Conservation (phyloP, 257 asterid species). For the Jasminum sambac region DNA sequence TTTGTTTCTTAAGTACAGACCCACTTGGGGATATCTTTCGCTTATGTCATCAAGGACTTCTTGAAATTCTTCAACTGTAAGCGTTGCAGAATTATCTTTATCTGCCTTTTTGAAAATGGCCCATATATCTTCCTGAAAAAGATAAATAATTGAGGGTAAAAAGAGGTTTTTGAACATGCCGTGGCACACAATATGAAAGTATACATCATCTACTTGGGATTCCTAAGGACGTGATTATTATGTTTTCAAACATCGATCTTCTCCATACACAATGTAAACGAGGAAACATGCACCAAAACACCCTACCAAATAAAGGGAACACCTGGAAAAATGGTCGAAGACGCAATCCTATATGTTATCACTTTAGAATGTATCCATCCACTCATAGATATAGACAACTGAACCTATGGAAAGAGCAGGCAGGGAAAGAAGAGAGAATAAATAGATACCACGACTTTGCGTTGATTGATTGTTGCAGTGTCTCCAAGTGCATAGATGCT, state of each 20-base stretch:
- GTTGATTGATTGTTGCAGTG: constrained; percentile 93
- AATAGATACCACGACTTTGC: constrained; percentile 73
- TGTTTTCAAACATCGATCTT: not conserved
- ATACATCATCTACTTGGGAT: not conserved
- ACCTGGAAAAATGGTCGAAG: not conserved
- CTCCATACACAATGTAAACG: not conserved
- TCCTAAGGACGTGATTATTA: not conserved
- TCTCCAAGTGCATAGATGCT: constrained; percentile 84
- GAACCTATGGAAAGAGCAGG: not conserved
- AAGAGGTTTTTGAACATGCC: constrained; percentile 4
- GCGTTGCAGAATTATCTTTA: constrained; percentile 85
- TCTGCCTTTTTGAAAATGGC: constrained; percentile 88
- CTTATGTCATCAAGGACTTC: constrained; percentile 80
- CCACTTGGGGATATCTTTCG: constrained; percentile 90
- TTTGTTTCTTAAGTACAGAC: constrained; percentile 64
- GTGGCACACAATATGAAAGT: constrained; percentile 12
- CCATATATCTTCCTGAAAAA: constrained; percentile 72
- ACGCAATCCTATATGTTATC: constrained; percentile 1
- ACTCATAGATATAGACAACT: not conserved
- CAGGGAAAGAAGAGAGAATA: constrained; percentile 10
- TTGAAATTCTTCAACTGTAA: constrained; percentile 83
- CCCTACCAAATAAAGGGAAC: constrained; percentile 2
- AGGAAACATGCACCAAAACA: constrained; percentile 9
- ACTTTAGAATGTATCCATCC: not conserved
- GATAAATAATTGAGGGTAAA: constrained; percentile 1